phyloP scores from a whole-genome alignment of 495 filamentous ascomycete genomes.

The Lasiosphaeria hispida region DNA sequence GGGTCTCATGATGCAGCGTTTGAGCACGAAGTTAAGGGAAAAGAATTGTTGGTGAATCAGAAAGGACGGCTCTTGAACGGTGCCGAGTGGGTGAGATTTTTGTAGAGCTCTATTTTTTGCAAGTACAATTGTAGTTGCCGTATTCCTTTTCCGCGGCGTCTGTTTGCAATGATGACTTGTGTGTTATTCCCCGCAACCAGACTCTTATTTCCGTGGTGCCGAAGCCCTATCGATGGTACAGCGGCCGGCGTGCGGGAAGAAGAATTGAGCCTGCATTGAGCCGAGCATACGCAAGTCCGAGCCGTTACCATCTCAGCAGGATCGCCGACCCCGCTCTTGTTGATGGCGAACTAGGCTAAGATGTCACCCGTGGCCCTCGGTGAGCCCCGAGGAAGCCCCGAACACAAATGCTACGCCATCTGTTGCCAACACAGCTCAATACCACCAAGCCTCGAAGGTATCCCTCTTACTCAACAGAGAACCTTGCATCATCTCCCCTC shows the following conservation, averaged over 20 bases:
- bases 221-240: no score
- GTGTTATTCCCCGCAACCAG: not conserved
- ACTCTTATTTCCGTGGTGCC: not conserved
- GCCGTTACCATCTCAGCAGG: not conserved
- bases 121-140: not conserved
- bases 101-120: no score
- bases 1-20: conserved; percentile 1
- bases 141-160: not conserved
- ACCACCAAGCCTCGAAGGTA: no score
- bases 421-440: no score
- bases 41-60: not conserved
- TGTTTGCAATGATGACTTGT: conserved; percentile 1
- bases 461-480: no score
- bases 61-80: not conserved
- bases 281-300: not conserved
- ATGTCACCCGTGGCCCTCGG: no score
- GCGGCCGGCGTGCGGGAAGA: conserved; percentile 1
- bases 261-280: conserved; percentile 1
- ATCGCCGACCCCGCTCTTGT: conserved; percentile 6
- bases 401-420: no score
- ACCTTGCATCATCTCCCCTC: no score
- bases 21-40: not conserved
- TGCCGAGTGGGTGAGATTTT: not conserved
- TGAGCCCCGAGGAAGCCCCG: no score
- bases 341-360: not conserved